These are phyloP conservation scores for Isabelozyma rhagii DNA, from an alignment of 805 yeast species.

Conservation along the genomic window DNA sequence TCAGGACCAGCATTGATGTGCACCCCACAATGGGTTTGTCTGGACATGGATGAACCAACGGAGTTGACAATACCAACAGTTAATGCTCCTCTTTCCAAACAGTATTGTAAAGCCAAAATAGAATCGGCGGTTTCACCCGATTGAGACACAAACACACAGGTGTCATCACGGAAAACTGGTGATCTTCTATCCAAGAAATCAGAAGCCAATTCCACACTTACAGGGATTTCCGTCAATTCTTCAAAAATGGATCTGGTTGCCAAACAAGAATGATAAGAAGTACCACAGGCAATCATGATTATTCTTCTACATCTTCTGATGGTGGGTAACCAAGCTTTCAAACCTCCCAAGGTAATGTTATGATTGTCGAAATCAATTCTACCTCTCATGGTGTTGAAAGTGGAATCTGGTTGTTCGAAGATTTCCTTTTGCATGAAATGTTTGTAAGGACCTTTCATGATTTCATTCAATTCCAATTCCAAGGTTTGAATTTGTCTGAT, in stretches of 20 bases:
- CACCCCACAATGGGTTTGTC: slow-evolving; percentile 98
- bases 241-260: slow-evolving; percentile 96
- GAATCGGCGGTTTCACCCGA: slow-evolving; percentile 99
- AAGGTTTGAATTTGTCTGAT: slow-evolving; percentile 94
- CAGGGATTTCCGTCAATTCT: slow-evolving; percentile 94
- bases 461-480: slow-evolving; percentile 95
- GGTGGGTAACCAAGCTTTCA: slow-evolving; percentile 77
- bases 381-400: slow-evolving; percentile 99
- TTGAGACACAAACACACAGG: slow-evolving; percentile 96
- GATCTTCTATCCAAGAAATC: slow-evolving; percentile 92
- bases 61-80: slow-evolving; percentile 97
- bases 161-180: slow-evolving; percentile 98
- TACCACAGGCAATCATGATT: slow-evolving; percentile 99
- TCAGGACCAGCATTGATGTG: slow-evolving; percentile 99
- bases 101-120: slow-evolving; percentile 90
- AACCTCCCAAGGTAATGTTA: slow-evolving; percentile 83
- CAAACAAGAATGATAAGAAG: slow-evolving; percentile 96
- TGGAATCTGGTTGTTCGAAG: slow-evolving; percentile 97
- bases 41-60: slow-evolving; percentile 95
- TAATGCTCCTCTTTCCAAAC: slow-evolving; percentile 94
- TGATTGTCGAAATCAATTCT: slow-evolving; percentile 87
- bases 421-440: slow-evolving; percentile 99
- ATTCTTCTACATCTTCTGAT: slow-evolving; percentile 93
- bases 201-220: slow-evolving; percentile 87
- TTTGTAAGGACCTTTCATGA: slow-evolving; percentile 94